Percentiles rank a stretch among this genome's conserved stretches.
Evolutionary conservation across 257 asterid species (phyloP).

Genomic region (Lycium barbarum): DNA sequence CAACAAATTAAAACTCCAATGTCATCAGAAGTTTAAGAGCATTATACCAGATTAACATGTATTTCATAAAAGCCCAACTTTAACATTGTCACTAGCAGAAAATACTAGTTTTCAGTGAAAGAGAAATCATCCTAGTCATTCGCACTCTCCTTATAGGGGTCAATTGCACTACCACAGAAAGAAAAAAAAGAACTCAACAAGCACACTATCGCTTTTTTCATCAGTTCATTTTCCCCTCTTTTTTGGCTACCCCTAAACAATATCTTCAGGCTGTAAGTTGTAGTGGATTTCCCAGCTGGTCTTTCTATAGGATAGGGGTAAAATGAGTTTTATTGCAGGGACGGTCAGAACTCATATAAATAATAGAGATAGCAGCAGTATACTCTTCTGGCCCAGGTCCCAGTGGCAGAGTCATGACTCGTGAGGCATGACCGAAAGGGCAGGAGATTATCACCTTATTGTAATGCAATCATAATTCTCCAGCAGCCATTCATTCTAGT

Average conservation of each 20-base stretch:
- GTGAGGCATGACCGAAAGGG: neutral
- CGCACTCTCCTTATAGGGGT: conserved; percentile 6
- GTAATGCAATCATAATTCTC: neutral
- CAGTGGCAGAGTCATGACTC: neutral
- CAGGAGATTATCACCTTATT: neutral
- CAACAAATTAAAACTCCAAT: neutral
- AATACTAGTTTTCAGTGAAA: conserved; percentile 1
- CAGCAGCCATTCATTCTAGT: conserved; percentile 4
- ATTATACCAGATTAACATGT: neutral
- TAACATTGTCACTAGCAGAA: conserved; percentile 10
- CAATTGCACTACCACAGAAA: neutral
- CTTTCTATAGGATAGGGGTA: neutral
- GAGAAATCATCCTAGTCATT: conserved; percentile 14
- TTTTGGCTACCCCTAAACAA: conserved; percentile 2
- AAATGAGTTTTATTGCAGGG: neutral
- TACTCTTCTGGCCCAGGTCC: neutral
- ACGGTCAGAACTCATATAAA: neutral
- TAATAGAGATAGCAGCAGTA: neutral
- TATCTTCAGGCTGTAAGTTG: neutral
- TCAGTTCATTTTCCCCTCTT: neutral
- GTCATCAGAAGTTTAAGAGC: neutral
- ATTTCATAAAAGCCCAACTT: conserved; percentile 2
- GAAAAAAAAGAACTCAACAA: neutral
- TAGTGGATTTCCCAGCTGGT: neutral
- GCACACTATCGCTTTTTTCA: neutral